These are phyloP conservation scores for Cucumis melo DNA, from an alignment of 306 rosid species.

Conservation along the genomic window DNA sequence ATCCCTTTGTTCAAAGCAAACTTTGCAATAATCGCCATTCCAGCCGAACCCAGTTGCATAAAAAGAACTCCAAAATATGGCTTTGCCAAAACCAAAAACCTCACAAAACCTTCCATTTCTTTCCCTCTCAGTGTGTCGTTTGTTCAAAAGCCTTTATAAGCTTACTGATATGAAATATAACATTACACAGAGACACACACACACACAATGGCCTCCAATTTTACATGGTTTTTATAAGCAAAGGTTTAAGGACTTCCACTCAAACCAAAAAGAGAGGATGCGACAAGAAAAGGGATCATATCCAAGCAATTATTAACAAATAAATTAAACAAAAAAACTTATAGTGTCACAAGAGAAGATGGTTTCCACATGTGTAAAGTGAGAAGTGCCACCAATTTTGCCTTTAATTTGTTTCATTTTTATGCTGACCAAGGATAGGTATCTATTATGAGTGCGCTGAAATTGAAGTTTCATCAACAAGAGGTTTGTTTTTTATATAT, in stretches of 20 bases:
- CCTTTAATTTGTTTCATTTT: neutral
- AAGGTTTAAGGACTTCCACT: neutral
- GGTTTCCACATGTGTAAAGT: neutral
- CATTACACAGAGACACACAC: too few relatives aligned
- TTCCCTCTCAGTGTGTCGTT: neutral
- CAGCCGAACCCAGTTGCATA: slow-evolving; percentile 37
- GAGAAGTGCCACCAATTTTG: neutral
- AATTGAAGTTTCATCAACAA: neutral
- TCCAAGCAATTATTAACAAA: too few relatives aligned
- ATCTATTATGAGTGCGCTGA: neutral
- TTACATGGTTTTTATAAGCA: neutral
- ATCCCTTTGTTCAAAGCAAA: slow-evolving; percentile 32
- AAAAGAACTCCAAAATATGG: slow-evolving; percentile 30
- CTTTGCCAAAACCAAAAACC: slow-evolving; percentile 11
- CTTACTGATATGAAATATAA: neutral
- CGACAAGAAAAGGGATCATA: too few relatives aligned
- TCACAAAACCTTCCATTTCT: slow-evolving; percentile 3
- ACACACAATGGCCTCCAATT: too few relatives aligned
- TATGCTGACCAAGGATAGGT: too few relatives aligned
- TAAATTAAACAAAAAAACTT: too few relatives aligned
- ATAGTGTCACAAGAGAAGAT: neutral
- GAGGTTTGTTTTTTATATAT: neutral
- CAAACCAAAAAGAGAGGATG: neutral
- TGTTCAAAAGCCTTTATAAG: neutral
- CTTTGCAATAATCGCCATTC: slow-evolving; percentile 26